Conservation (phyloP, 2,329 filamentous ascomycete genomes). For the Sporothrix phasma region DNA sequence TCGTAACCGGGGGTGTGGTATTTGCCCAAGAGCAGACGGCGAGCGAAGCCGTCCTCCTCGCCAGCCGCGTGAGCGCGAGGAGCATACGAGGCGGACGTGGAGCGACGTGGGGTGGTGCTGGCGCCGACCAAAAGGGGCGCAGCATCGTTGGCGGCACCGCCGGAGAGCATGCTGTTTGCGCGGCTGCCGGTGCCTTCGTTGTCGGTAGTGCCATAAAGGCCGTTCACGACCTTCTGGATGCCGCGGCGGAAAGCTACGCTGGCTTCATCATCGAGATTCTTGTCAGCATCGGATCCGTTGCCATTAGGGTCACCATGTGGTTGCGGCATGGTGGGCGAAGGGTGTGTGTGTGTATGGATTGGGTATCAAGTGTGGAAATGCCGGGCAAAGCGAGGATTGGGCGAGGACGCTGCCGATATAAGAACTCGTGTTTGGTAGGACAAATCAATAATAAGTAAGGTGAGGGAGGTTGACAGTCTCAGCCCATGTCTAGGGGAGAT, state of each 20-base stretch:
- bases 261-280: slow-evolving; percentile 18
- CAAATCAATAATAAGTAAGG: neutral
- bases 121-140: slow-evolving; percentile 31
- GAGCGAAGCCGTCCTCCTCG: slow-evolving; percentile 21
- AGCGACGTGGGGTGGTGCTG: neutral
- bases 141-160: slow-evolving; percentile 23
- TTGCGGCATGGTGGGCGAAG: slow-evolving; percentile 5
- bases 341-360: neutral
- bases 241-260: slow-evolving; percentile 24
- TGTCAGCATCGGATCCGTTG: slow-evolving; percentile 3
- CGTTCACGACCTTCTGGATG: slow-evolving; percentile 17
- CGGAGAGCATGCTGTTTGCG: slow-evolving; percentile 3
- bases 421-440: neutral
- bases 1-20: slow-evolving; percentile 43
- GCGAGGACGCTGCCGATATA: neutral
- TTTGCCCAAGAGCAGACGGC: slow-evolving; percentile 34
- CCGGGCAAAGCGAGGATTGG: no score
- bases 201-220: slow-evolving; percentile 3
- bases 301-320: neutral
- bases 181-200: slow-evolving; percentile 2
- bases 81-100: neutral
- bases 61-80: slow-evolving; percentile 1
- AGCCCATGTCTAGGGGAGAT: slow-evolving; percentile 4
- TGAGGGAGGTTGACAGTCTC: neutral
- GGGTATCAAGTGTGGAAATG: neutral